Conservation (phyloP, 2,329 filamentous ascomycete genomes). For the Arthrobotrys iridis region DNA sequence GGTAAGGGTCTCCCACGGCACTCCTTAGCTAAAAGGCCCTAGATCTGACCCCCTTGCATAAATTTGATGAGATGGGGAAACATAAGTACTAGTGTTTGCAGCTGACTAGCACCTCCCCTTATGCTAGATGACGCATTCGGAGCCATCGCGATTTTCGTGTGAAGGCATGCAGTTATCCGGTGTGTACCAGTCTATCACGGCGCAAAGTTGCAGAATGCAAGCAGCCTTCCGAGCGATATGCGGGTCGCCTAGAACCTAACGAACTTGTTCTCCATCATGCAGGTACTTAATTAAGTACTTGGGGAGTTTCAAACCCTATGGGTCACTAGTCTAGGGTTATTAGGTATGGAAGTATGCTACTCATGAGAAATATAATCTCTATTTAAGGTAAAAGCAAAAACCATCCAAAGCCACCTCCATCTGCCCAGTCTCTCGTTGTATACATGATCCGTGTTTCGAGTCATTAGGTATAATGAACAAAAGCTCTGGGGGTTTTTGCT, state of each 20-base stretch:
- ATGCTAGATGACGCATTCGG: constrained; percentile 22
- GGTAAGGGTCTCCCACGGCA: background rate
- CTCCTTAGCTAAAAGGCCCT: background rate
- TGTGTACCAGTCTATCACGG: background rate
- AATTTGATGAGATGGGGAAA: background rate
- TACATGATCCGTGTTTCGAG: constrained; percentile 14
- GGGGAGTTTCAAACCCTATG: no score
- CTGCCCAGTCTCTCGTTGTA: constrained; percentile 16
- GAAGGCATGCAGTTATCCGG: constrained; percentile 28
- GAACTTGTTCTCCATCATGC: no score
- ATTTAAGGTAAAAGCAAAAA: background rate
- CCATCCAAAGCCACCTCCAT: background rate
- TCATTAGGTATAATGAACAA: background rate
- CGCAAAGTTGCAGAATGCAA: background rate
- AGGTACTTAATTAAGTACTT: no score
- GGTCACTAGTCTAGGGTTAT: no score
- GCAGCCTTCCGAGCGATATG: background rate
- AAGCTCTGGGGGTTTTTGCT: background rate
- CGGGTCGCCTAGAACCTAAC: background rate
- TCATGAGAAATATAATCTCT: background rate
- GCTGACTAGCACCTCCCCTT: background rate
- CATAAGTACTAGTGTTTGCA: no score
- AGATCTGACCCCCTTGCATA: constrained; percentile 1
- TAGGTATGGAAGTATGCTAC: no score
- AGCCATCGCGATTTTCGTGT: background rate